phyloP scores from a whole-genome alignment of 108 stramenopile genomes.

The Aurantiochytrium sp. region DNA sequence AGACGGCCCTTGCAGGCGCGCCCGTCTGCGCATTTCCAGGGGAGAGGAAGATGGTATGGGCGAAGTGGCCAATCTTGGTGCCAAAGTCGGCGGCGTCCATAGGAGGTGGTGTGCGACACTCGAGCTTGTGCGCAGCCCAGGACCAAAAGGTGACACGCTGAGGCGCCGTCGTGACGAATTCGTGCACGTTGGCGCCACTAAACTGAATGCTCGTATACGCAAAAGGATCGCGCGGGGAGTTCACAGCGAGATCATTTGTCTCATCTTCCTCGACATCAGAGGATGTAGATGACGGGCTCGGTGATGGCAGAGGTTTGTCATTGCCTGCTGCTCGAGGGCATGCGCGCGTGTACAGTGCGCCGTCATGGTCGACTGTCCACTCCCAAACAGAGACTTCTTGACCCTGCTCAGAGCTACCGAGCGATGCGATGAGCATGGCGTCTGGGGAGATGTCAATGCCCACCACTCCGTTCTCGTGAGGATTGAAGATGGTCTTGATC shows the following conservation, averaged over 20 bases:
- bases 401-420: background rate
- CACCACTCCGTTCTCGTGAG: slow-evolving; percentile 30
- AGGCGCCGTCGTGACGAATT: slow-evolving; percentile 45
- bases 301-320: background rate
- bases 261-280: background rate
- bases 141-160: slow-evolving; percentile 44
- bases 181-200: slow-evolving; percentile 20
- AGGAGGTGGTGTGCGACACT: background rate
- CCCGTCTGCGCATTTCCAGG: background rate
- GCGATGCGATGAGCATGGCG: slow-evolving; percentile 31
- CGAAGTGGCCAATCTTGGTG: background rate
- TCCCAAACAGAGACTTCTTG: slow-evolving; percentile 41
- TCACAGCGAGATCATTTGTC: no score
- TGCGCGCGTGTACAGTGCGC: slow-evolving; percentile 29
- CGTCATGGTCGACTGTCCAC: slow-evolving; percentile 37
- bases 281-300: background rate
- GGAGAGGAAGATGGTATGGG: background rate
- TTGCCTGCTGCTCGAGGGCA: background rate
- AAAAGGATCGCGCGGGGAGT: background rate
- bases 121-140: slow-evolving; percentile 36
- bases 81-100: background rate
- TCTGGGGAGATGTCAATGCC: slow-evolving; percentile 45
- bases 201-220: slow-evolving; percentile 27
- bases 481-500: slow-evolving; percentile 43
- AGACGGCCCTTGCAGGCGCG: slow-evolving; percentile 33